Evolutionary conservation across 2,329 filamentous ascomycete species (phyloP).

Genomic region (Tolypocladium album): DNA sequence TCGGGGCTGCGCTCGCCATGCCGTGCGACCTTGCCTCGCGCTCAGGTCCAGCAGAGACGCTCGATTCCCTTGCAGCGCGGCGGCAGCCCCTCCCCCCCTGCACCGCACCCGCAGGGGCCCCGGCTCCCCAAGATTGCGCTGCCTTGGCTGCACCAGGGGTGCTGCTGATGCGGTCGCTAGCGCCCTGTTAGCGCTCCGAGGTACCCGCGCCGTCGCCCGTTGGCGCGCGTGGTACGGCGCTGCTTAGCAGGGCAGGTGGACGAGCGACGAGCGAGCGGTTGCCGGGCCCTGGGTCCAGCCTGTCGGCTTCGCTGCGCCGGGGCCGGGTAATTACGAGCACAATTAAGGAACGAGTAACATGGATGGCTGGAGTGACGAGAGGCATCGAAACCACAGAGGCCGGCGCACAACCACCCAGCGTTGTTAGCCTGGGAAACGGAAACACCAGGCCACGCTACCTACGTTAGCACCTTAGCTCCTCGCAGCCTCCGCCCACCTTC

Average conservation of each 20-base stretch:
- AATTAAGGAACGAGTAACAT: too few species aligned
- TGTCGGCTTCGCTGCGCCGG: neutral
- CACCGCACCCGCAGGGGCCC: neutral
- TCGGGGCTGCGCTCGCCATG: neutral
- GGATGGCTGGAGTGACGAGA: neutral
- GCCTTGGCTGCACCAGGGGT: neutral
- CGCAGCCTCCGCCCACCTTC: neutral
- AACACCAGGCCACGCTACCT: neutral
- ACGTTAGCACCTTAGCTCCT: too few species aligned
- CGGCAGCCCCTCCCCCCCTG: neutral
- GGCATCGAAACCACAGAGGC: neutral
- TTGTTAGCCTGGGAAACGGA: neutral
- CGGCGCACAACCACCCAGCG: neutral
- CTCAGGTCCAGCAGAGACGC: neutral
- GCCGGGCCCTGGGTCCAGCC: neutral
- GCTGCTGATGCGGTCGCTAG: neutral
- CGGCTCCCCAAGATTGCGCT: neutral
- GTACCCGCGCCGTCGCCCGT: neutral
- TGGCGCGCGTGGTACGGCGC: neutral
- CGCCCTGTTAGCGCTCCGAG: neutral
- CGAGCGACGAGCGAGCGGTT: neutral
- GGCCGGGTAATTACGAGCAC: neutral
- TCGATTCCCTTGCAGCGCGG: neutral
- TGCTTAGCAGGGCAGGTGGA: neutral
- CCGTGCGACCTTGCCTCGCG: neutral